Evolutionary conservation across 169 alveolate genomes (phyloP).

Genomic region (Cryptosporidium sp.): DNA sequence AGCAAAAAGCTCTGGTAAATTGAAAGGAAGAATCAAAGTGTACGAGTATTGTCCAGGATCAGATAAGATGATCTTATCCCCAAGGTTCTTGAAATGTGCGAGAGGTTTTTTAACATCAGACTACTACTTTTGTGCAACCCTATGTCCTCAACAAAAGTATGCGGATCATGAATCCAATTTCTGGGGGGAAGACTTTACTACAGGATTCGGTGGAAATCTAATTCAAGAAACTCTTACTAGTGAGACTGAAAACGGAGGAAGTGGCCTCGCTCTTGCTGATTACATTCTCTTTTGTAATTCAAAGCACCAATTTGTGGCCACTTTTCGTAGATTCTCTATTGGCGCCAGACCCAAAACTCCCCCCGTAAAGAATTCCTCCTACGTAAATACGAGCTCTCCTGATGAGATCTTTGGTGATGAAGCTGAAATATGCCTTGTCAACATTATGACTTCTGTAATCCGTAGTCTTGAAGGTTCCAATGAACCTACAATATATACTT

Average conservation of each 20-base stretch:
- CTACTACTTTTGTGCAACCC: slow-evolving; percentile 69
- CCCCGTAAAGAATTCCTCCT: slow-evolving; percentile 45
- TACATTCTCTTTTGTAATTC: slow-evolving; percentile 62
- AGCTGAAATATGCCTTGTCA: slow-evolving; percentile 53
- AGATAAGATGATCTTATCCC: slow-evolving; percentile 45
- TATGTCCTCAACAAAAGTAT: slow-evolving; percentile 71
- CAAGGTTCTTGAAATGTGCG: slow-evolving; percentile 67
- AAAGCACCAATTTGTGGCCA: slow-evolving; percentile 73
- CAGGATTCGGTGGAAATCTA: slow-evolving; percentile 70
- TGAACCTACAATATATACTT: slow-evolving; percentile 45
- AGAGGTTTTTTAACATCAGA: slow-evolving; percentile 66
- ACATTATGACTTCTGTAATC: slow-evolving; percentile 57
- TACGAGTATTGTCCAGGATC: slow-evolving; percentile 61
- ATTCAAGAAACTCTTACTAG: slow-evolving; percentile 54
- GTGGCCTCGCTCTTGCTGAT: slow-evolving; percentile 34
- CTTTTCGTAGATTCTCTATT: slow-evolving; percentile 37
- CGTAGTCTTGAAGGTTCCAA: slow-evolving; percentile 59
- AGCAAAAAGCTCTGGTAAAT: slow-evolving; percentile 69
- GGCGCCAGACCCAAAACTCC: slow-evolving; percentile 22
- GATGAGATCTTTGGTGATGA: slow-evolving; percentile 63
- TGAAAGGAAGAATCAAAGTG: slow-evolving; percentile 55
- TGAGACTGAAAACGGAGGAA: slow-evolving; percentile 45
- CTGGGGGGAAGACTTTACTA: slow-evolving; percentile 68
- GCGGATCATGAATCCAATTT: slow-evolving; percentile 75
- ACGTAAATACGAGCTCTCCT: slow-evolving; percentile 39